Evolutionary conservation across 768 basidiomycete species (phyloP).

Genomic region (Cystoderma amianthinum): DNA sequence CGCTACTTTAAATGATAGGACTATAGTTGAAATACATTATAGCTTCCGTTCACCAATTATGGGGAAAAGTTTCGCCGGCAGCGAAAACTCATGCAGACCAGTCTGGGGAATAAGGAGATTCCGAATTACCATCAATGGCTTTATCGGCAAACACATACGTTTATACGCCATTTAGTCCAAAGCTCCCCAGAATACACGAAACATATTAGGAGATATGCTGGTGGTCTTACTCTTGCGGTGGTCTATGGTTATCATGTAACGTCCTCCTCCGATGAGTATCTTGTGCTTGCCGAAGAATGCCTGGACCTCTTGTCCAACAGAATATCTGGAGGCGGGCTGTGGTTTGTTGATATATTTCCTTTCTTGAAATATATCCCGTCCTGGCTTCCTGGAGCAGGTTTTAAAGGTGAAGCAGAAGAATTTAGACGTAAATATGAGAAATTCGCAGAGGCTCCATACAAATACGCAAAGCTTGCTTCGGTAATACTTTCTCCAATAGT

Average conservation of each 20-base stretch:
- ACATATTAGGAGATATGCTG: background rate
- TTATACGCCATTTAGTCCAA: background rate
- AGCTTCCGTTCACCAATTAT: background rate
- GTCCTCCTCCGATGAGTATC: background rate
- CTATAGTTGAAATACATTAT: too few relatives aligned
- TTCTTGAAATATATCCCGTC: constrained; percentile 27
- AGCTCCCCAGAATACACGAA: background rate
- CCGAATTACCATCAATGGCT: background rate
- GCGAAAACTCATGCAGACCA: background rate
- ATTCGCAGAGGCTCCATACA: constrained; percentile 6
- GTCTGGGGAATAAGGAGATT: background rate
- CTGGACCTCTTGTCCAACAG: background rate
- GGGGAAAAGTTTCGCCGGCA: background rate
- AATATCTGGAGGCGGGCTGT: background rate
- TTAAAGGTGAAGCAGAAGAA: constrained; percentile 25
- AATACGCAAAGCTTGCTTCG: constrained; percentile 13
- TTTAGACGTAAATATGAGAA: constrained; percentile 9
- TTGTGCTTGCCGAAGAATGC: background rate
- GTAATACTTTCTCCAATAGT: constrained; percentile 18
- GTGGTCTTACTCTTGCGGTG: background rate
- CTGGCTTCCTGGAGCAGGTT: constrained; percentile 37
- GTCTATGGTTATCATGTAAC: background rate
- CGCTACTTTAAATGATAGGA: too few relatives aligned
- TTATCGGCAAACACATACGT: background rate
- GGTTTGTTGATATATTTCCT: constrained; percentile 17